Evolutionary conservation across 805 yeast species (phyloP), one percentile per base, ranked within the genome.

Genomic region (Trichomonascus vanleenenianus): DNA sequence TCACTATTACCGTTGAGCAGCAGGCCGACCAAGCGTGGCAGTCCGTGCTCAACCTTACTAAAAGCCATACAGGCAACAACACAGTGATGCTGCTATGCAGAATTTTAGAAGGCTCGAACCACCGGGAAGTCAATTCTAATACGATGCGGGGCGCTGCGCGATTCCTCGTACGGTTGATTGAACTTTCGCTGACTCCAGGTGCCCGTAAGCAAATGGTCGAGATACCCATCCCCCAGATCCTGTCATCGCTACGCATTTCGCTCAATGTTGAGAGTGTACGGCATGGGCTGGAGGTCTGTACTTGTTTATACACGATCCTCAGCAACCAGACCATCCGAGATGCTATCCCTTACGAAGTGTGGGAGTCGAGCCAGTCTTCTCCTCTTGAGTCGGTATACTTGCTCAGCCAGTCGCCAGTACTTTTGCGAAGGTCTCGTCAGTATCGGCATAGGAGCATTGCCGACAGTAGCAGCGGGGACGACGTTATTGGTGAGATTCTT

Each of bases 251-350:
- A 18, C 52, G 55, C n/a, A 50, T 49, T 8, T 59, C 71, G 8
- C 44, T 68, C 9, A 47, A 55, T 1, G 66, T 66, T 51, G 67
- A 69, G 30, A 64, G 68, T 30, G 64, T 69, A 0, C 50, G 63
- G 3, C 47, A 76, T 27, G 70, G 68, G 44, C 57, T 72, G 1
- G 70, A 75, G 2, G 59, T 72, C 5, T 61, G 73, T 33, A 51
- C 64, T 12, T 64, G 68, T 22, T 57, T 74, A 6, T 69, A 68
- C 42, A 67, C 66, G 18, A 46, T 74, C 2, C 60, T 77, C 19
- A 54, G 66, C 9, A 62, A 61, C 33, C 59, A 62, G 12, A 56
- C 63, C 2, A 45, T 63, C 7, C 49, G 57, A 14, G 32, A 49
- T 6, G 48, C 46, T 34, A 49, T 67, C 19, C 38, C 59, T 7